Evolutionary conservation across 2,329 filamentous ascomycete genomes (phyloP), one percentile per base, ranked within the genome.

Genomic region (Hymenoscyphus scutula): DNA sequence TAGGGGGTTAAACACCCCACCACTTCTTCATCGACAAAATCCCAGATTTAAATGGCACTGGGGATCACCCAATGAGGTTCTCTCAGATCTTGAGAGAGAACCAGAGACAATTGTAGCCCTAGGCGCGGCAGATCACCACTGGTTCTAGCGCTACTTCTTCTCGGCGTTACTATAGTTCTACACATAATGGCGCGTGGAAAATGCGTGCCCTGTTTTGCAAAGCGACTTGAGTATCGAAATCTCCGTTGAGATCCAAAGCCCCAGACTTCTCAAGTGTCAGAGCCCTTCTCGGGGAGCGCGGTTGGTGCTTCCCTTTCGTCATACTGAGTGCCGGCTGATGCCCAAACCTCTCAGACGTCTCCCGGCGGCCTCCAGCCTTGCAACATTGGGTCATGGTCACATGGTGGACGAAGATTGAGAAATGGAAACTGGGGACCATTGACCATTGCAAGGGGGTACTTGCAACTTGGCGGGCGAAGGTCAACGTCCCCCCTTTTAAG

Each of bases 271-370:
- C 41, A 11, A 34, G 41, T 48, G 41, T 19, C n/a, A 48, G 19
- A 48, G n/a, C 41, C n/a, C 41, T 41, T 19, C 38, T 48, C 41
- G 41, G 41, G 19, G 41, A 48, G 23, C 41, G 41, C 41, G 41
- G 41, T 48, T 48, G 41, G 23, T 48, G 19, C 41, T 25, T 48
- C 41, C n/a, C 41, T 48, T 48, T 48, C 41, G 41, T 48, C 41
- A 48, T 48, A 6, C n/a, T 23, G 41, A 48, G 41, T 48, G 41
- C 41, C 41, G 41, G 41, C n/a, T 19, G 41, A 48, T 48, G 41
- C 41, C 41, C 41, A 48, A 48, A 19, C 32, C 32, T 48, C 41
- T 48, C 41, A 48, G 19, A 48, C 41, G n/a, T 48, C 41, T 23
- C n/a, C 41, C 10, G n/a, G n/a, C 15, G 41, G 7, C 41, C 41